These are phyloP conservation scores for Penicillium alfredii DNA, from an alignment of 495 filamentous ascomycete species.

Conservation along the genomic window DNA sequence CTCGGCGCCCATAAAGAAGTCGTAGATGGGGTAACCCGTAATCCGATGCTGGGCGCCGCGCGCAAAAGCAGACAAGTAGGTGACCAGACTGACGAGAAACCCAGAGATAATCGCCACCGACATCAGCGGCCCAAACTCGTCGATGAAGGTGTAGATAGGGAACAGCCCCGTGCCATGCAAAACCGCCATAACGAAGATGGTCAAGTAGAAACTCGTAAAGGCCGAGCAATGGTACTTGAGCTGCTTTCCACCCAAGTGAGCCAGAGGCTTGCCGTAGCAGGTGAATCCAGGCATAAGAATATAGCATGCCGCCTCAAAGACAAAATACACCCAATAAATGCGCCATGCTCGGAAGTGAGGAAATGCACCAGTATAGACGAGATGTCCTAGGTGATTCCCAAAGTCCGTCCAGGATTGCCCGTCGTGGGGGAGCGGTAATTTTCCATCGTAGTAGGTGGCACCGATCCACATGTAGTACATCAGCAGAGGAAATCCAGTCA, in stretches of 20 bases:
- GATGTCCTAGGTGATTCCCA: conserved; percentile 51
- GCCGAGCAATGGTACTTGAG: conserved; percentile 83
- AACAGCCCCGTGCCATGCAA: conserved; percentile 74
- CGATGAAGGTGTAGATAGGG: conserved; percentile 75
- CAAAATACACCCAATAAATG: conserved; percentile 82
- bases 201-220: conserved; percentile 69
- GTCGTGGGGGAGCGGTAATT: conserved; percentile 57
- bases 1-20: conserved; percentile 99
- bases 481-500: conserved; percentile 78
- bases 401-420: conserved; percentile 61
- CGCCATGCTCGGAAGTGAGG: conserved; percentile 68
- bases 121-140: conserved; percentile 84
- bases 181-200: conserved; percentile 54
- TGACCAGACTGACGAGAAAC: conserved; percentile 64
- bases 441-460: conserved; percentile 78
- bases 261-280: conserved; percentile 72
- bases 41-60: conserved; percentile 87
- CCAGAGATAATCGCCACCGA: conserved; percentile 83
- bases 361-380: conserved; percentile 72
- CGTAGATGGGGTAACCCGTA: conserved; percentile 80
- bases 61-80: conserved; percentile 68
- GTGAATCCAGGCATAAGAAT: conserved; percentile 73
- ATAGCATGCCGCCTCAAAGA: conserved; percentile 71
- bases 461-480: conserved; percentile 99
- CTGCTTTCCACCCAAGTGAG: conserved; percentile 65